Evolutionary conservation across 1,284 basidiomycete genomes (phyloP).

Genomic region (Somion occarium): DNA sequence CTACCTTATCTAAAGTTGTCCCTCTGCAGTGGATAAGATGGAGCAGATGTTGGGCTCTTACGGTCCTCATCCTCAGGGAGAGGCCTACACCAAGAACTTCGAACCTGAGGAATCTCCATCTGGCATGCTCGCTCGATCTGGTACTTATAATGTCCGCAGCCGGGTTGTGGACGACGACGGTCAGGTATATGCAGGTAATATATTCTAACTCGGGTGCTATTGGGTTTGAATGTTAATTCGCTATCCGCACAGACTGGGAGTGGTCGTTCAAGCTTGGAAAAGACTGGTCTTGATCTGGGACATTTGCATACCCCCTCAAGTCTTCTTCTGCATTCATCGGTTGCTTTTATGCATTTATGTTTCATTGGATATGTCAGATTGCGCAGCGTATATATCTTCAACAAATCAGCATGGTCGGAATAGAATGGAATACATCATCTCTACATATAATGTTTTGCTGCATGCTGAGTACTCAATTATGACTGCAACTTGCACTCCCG

Average conservation of each 20-base stretch:
- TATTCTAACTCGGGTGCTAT: no score
- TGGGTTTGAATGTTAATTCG: no score
- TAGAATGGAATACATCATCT: neutral
- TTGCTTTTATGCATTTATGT: neutral
- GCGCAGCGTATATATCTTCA: neutral
- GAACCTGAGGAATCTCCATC: conserved; percentile 76
- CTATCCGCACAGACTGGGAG: conserved; percentile 58
- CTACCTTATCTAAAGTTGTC: conserved; percentile 2
- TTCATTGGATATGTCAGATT: conserved; percentile 1
- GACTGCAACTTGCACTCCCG: no score
- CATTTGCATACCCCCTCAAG: neutral
- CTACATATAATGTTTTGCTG: neutral
- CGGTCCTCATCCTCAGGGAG: conserved; percentile 57
- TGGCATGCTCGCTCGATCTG: conserved; percentile 77
- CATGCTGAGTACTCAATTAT: no score
- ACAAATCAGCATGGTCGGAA: neutral
- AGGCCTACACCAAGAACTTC: conserved; percentile 66
- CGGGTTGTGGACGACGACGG: conserved; percentile 84
- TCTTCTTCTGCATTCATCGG: neutral
- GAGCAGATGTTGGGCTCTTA: conserved; percentile 92
- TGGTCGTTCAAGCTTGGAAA: conserved; percentile 81
- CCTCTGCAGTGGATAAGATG: conserved; percentile 70
- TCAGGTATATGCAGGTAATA: conserved; percentile 67
- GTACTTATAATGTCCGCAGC: conserved; percentile 72
- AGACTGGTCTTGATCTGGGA: conserved; percentile 49